Conservation (phyloP, 345 rosid species). For the Eutrema heterophyllum region DNA sequence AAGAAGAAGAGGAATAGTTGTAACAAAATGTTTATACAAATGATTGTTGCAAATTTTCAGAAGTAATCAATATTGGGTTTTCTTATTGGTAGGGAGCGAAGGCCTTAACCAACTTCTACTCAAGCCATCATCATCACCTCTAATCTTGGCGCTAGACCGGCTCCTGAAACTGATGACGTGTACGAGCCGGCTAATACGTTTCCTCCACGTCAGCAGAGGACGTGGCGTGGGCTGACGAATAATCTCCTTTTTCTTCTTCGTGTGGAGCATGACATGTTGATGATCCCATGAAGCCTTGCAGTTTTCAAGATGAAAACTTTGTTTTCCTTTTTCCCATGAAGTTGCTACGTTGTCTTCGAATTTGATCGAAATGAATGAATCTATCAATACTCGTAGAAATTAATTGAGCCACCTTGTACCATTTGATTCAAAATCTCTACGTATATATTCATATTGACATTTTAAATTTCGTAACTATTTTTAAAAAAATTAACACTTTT, state of each 20-base stretch:
- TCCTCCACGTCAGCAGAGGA: constrained; percentile 67
- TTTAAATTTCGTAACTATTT: neutral
- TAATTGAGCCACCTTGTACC: neutral
- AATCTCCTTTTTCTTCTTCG: constrained; percentile 10
- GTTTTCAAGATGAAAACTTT: neutral
- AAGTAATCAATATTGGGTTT: neutral
- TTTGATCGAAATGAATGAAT: constrained; percentile 26
- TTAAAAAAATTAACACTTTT: neutral
- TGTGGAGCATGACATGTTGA: neutral
- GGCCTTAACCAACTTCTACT: constrained; percentile 6
- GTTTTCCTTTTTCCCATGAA: constrained; percentile 14
- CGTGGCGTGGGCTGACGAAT: constrained; percentile 35
- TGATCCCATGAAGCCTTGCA: constrained; percentile 11
- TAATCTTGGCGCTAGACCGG: constrained; percentile 40
- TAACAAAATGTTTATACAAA: neutral
- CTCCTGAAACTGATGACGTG: constrained; percentile 55
- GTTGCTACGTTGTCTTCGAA: constrained; percentile 20
- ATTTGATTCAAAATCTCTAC: constrained; percentile 45
- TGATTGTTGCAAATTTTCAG: neutral
- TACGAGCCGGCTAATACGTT: constrained; percentile 60
- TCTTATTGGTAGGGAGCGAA: neutral
- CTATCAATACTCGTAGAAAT: neutral
- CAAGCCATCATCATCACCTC: constrained; percentile 14
- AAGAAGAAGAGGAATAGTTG: neutral
- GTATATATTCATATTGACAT: constrained; percentile 22